Evolutionary conservation across 2,329 filamentous ascomycete genomes (phyloP).

Genomic region (Trichoderma koningii): DNA sequence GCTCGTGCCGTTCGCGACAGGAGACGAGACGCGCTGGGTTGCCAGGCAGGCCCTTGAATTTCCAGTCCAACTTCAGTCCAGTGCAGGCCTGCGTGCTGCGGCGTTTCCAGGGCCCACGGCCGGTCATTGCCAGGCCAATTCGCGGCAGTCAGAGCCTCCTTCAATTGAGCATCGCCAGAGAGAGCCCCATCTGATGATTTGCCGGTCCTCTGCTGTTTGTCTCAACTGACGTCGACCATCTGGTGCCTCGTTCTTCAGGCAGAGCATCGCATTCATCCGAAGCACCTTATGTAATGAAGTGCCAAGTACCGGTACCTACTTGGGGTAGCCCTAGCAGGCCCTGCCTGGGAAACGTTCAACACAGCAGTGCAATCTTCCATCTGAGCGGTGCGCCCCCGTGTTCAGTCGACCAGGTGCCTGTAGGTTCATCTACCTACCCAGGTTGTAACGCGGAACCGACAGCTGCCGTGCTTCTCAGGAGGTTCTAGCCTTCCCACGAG

Average conservation of each 20-base stretch:
- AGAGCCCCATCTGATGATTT: no score
- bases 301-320: no score
- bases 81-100: neutral
- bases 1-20: constrained; percentile 15
- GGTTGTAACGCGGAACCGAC: constrained; percentile 16
- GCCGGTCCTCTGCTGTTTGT: no score
- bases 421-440: neutral
- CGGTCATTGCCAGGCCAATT: neutral
- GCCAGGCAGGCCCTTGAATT: constrained; percentile 25
- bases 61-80: neutral
- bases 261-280: no score
- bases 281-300: no score
- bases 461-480: constrained; percentile 10
- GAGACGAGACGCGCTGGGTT: constrained; percentile 23
- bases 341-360: no score
- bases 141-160: neutral
- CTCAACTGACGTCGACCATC: no score
- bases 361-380: no score
- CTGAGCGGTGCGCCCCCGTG: no score
- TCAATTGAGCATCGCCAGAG: no score
- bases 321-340: no score
- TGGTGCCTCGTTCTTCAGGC: no score
- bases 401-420: neutral
- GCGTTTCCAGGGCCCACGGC: neutral
- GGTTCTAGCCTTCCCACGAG: neutral